These are phyloP conservation scores for Proteromonas lacertae DNA, from an alignment of 352 stramenopile species.

Conservation along the genomic window DNA sequence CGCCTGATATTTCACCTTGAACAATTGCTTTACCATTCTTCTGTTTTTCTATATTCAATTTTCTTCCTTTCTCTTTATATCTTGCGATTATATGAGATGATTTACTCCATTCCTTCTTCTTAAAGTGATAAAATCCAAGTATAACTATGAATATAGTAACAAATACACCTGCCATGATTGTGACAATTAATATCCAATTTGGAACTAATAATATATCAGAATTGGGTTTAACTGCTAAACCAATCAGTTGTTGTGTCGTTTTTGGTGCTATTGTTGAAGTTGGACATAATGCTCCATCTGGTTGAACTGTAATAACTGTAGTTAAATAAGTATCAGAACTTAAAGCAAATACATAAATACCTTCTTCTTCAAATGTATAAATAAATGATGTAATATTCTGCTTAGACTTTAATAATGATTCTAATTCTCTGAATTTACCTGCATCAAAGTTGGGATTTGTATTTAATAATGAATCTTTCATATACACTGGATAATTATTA, in stretches of 20 bases:
- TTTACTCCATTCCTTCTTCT: conserved; percentile 5
- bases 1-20: no score
- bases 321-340: conserved; percentile 23
- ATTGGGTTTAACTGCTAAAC: conserved; percentile 24
- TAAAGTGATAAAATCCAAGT: conserved; percentile 8
- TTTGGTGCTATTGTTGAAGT: no score
- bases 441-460: conserved; percentile 60
- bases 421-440: conserved; percentile 29
- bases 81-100: neutral
- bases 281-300: no score
- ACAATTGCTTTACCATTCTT: no score
- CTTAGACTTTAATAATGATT: conserved; percentile 17
- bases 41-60: neutral
- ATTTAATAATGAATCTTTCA: conserved; percentile 70
- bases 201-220: conserved; percentile 40
- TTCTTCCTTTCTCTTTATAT: conserved; percentile 3
- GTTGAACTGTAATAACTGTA: conserved; percentile 43
- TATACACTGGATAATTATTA: conserved; percentile 53
- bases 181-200: conserved; percentile 37
- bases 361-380: conserved; percentile 35
- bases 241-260: no score
- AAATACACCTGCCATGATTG: conserved; percentile 27
- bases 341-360: conserved; percentile 49
- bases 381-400: conserved; percentile 31
- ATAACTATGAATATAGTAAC: conserved; percentile 23